Evolutionary conservation across 495 filamentous ascomycete genomes (phyloP).

Genomic region (Aspergillus haitiensis): DNA sequence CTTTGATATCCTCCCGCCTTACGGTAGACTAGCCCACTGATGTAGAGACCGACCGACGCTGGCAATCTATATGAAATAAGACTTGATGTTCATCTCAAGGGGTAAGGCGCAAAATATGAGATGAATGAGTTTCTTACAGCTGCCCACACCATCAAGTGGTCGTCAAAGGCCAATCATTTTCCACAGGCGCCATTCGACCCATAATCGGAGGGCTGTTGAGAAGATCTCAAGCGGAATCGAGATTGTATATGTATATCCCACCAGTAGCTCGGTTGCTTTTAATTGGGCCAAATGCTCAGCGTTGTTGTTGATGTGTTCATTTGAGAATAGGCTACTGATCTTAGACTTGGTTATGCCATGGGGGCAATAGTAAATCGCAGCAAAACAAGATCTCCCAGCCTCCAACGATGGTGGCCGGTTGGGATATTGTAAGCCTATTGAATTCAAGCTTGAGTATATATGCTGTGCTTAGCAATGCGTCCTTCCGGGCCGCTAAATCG

Average conservation of each 20-base stretch:
- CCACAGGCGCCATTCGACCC: slow-evolving; percentile 17
- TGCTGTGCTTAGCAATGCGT: too few relatives aligned
- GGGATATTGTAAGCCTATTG: too few relatives aligned
- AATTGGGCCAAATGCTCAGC: slow-evolving; percentile 13
- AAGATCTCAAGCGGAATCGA: slow-evolving; percentile 25
- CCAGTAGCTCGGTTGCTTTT: slow-evolving; percentile 12
- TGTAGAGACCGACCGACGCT: slow-evolving; percentile 15
- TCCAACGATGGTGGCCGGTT: too few relatives aligned
- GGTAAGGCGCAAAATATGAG: too few relatives aligned
- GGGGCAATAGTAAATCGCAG: background rate
- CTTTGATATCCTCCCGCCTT: background rate
- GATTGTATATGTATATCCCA: slow-evolving; percentile 24
- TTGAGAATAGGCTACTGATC: background rate
- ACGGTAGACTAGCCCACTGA: slow-evolving; percentile 24
- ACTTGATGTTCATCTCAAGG: background rate
- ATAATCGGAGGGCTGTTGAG: slow-evolving; percentile 23
- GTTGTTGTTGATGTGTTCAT: background rate
- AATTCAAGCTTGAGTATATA: too few relatives aligned
- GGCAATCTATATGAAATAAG: slow-evolving; percentile 4
- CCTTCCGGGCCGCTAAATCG: too few relatives aligned
- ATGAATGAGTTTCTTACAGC: slow-evolving; percentile 8
- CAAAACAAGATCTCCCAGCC: too few relatives aligned
- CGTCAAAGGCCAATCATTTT: slow-evolving; percentile 21
- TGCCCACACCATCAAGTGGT: slow-evolving; percentile 17
- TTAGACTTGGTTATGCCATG: too few relatives aligned